Evolutionary conservation across 495 filamentous ascomycete species (phyloP), one percentile per base, ranked within the genome.

Genomic region (Pyrenopolyporus hunteri): DNA sequence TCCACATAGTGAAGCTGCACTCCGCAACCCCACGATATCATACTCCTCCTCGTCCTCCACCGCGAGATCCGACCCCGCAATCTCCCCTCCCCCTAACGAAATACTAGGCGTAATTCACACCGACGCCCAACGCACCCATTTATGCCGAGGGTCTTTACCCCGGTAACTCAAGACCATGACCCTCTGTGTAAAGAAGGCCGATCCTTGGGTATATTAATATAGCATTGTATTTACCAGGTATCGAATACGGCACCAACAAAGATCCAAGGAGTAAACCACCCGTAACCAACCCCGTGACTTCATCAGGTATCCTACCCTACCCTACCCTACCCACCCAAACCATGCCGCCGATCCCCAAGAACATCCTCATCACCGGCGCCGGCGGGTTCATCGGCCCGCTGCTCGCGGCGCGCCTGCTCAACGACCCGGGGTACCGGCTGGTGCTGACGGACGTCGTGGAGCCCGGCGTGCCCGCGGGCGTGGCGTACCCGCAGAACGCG

Each of bases 291-390:
- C n/a, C n/a, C n/a, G n/a, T n/a, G n/a, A n/a, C n/a, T n/a, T n/a
- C n/a, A n/a, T n/a, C n/a, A n/a, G n/a, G n/a, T n/a, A n/a, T n/a
- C n/a, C n/a, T n/a, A n/a, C n/a, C n/a, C n/a, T n/a, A n/a, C n/a
- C n/a, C n/a, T n/a, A n/a, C n/a, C n/a, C n/a, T n/a, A 8, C 35
- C 13, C 16, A 1, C 20, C 13, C 8, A n/a, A 53, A n/a, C 45
- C 46, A 70, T 70, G 65, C 7, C 46, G 31, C 56, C 57, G 36
- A 42, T 37, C 51, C 61, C 61, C 29, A 85, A 85, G 76, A 80
- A 82, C 32, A 86, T 89, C 68, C 81, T 91, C 73, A 86, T 91
- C 69, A 90, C 87, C 25, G 88, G 88, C 36, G 88, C 87, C 23
- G 85, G 80, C 25, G 88, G 88, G 28, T 88, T 89, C 59, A 79